Evolutionary conservation across 2,329 filamentous ascomycete species (phyloP).

Genomic region (Penicillium sp.): DNA sequence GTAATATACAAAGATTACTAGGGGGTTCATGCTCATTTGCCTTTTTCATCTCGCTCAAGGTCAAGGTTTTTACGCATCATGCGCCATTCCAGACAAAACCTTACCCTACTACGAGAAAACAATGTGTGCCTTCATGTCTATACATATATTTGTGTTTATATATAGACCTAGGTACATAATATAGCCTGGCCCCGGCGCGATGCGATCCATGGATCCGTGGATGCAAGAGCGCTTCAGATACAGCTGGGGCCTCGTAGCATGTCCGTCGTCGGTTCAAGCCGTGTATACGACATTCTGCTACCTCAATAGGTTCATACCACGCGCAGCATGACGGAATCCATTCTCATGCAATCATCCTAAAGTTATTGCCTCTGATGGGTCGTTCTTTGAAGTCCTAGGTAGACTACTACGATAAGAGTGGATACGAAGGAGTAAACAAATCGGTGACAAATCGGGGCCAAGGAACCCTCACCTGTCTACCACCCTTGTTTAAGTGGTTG

Average conservation of each 20-base stretch:
- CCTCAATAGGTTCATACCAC: neutral
- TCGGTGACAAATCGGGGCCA: neutral
- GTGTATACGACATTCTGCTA: neutral
- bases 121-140: neutral
- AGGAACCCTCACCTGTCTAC: neutral
- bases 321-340: neutral
- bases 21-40: neutral
- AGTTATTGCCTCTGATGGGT: neutral
- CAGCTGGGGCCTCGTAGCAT: neutral
- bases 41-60: neutral
- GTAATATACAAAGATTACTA: conserved; percentile 5
- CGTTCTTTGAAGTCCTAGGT: conserved; percentile 5
- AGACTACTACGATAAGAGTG: conserved; percentile 4
- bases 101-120: neutral
- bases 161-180: too few species aligned
- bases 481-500: conserved; percentile 2
- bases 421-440: neutral
- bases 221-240: neutral
- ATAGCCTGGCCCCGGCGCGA: neutral
- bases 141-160: neutral
- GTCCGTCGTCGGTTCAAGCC: neutral
- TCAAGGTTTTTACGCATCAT: conserved; percentile 1
- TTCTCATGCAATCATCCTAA: neutral
- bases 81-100: conserved; percentile 1
- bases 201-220: neutral